Evolutionary conservation across 2,329 filamentous ascomycete species (phyloP).

Genomic region (Phoma sp.): DNA sequence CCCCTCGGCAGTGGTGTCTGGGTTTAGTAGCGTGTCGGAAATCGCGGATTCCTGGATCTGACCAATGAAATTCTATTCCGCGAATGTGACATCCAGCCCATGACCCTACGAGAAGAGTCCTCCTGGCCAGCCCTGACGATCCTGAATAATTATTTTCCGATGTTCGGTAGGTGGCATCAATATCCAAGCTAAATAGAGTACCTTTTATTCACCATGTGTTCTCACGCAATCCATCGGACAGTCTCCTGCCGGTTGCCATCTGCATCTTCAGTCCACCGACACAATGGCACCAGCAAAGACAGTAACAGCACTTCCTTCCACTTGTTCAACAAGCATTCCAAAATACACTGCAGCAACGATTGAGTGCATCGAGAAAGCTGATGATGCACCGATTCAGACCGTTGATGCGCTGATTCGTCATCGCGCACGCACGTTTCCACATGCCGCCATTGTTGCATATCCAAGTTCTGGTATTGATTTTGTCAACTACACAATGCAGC

Average conservation of each 20-base stretch:
- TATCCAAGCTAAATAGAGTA: too few relatives aligned
- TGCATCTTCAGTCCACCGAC: too few relatives aligned
- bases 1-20: too few relatives aligned
- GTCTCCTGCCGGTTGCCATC: not conserved
- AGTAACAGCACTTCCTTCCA: conserved; percentile 18
- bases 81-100: too few relatives aligned
- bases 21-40: too few relatives aligned
- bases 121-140: too few relatives aligned
- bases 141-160: too few relatives aligned
- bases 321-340: conserved; percentile 4
- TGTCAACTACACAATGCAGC: conserved; percentile 55
- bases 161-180: too few relatives aligned
- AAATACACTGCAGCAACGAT: not conserved
- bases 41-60: too few relatives aligned
- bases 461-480: conserved; percentile 53
- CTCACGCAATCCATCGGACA: not conserved
- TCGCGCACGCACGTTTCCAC: conserved; percentile 43
- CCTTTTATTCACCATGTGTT: not conserved
- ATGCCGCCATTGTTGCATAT: conserved; percentile 52
- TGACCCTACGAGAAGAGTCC: too few relatives aligned
- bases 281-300: conserved; percentile 27
- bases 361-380: not conserved
- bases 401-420: conserved; percentile 50
- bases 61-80: too few relatives aligned
- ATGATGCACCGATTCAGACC: conserved; percentile 30